phyloP scores from a whole-genome alignment of 2,329 filamentous ascomycete genomes.

The Xylariales sp. region DNA sequence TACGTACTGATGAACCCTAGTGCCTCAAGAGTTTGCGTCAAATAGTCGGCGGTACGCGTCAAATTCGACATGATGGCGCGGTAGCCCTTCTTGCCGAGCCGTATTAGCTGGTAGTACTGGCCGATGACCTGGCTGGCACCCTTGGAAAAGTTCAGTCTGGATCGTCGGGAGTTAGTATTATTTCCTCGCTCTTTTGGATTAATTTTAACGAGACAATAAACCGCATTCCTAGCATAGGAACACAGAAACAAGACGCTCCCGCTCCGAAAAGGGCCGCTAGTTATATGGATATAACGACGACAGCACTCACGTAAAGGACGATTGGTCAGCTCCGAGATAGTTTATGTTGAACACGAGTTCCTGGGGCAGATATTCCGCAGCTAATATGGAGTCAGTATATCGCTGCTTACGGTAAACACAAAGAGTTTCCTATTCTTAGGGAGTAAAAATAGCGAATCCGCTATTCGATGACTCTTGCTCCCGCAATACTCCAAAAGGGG shows the following conservation, averaged over 20 bases:
- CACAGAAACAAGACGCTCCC: not conserved
- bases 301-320: slow-evolving; percentile 77
- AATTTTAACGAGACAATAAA: not conserved
- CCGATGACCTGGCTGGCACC: slow-evolving; percentile 94
- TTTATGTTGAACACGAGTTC: slow-evolving; percentile 99
- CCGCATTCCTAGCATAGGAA: too few species aligned
- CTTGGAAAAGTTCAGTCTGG: slow-evolving; percentile 88
- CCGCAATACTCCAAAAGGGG: not conserved
- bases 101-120: slow-evolving; percentile 97
- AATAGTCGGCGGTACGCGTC: slow-evolving; percentile 88
- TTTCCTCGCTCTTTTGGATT: not conserved
- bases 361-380: slow-evolving; percentile 83
- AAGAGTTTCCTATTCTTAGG: not conserved
- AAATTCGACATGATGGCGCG: slow-evolving; percentile 94
- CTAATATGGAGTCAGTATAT: slow-evolving; percentile 12
- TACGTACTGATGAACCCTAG: slow-evolving; percentile 76
- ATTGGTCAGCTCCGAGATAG: slow-evolving; percentile 94
- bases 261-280: too few species aligned
- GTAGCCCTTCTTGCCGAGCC: slow-evolving; percentile 92
- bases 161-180: slow-evolving; percentile 4
- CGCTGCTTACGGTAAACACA: not conserved
- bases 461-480: not conserved
- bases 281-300: not conserved
- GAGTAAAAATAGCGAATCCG: not conserved
- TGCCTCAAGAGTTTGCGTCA: slow-evolving; percentile 76